These are phyloP conservation scores for Schizothecium vesticola DNA, from an alignment of 495 filamentous ascomycete genomes.

Conservation along the genomic window DNA sequence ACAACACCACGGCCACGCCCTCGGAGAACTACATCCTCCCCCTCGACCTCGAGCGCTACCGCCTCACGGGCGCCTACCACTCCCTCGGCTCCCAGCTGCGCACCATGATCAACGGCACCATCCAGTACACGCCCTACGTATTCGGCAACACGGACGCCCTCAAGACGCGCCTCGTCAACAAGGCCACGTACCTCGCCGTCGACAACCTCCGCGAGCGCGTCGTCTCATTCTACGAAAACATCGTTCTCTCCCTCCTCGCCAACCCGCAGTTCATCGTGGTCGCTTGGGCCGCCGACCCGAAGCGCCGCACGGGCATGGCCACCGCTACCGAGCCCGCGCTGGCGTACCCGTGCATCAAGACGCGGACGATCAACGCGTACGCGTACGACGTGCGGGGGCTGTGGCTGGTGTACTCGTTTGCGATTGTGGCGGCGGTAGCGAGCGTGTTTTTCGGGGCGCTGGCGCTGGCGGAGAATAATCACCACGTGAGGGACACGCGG, in stretches of 20 bases:
- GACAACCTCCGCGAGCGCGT: conserved; percentile 13
- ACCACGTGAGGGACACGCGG: conserved; percentile 20
- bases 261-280: conserved; percentile 26
- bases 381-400: conserved; percentile 21
- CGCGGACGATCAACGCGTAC: conserved; percentile 22
- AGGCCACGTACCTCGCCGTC: conserved; percentile 15
- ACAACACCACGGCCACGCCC: conserved; percentile 22
- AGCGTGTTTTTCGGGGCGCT: conserved; percentile 21
- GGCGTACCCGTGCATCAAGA: conserved; percentile 23
- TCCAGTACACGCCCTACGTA: conserved; percentile 17
- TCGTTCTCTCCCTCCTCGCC: conserved; percentile 23
- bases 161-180: conserved; percentile 23
- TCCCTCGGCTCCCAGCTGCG: conserved; percentile 20
- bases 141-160: conserved; percentile 9
- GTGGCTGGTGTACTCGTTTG: conserved; percentile 26
- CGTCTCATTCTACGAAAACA: conserved; percentile 24
- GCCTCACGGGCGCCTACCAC: conserved; percentile 23
- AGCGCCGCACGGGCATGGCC: conserved; percentile 8
- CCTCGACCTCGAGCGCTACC: conserved; percentile 19
- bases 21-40: conserved; percentile 22
- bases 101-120: conserved; percentile 14
- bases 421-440: conserved; percentile 13
- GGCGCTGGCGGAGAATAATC: conserved; percentile 24
- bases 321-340: conserved; percentile 1
- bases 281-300: conserved; percentile 20